A percentile compares a stretch with the other conserved stretches of the same genome.
Conservation (phyloP, 139 green algal genomes). For the Picochlorum sp. region DNA sequence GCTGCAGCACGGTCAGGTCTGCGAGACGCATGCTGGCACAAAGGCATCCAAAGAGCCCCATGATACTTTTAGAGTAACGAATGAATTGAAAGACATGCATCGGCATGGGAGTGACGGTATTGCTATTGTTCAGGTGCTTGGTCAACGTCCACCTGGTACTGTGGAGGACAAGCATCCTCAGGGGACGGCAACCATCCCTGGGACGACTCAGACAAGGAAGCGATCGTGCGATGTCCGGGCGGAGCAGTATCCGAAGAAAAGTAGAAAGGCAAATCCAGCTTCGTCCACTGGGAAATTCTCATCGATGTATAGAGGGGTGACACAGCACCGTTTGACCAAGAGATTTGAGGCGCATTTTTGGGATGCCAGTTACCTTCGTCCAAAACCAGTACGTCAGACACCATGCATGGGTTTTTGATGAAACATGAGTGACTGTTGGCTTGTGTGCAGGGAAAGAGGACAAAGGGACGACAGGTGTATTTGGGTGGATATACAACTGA, state of each 20-base stretch:
- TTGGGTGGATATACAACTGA: constrained; percentile 64
- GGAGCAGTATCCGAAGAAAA: constrained; percentile 24
- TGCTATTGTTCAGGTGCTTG: too few species aligned
- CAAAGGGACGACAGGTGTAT: constrained; percentile 63
- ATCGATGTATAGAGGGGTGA: constrained; percentile 39
- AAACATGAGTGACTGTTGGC: constrained; percentile 9
- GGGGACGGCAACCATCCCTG: too few species aligned
- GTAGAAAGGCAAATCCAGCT: constrained; percentile 22
- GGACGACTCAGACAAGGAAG: neutral
- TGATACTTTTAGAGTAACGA: too few species aligned
- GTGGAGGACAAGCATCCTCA: too few species aligned
- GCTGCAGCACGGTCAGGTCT: too few species aligned
- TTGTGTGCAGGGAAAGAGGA: constrained; percentile 35
- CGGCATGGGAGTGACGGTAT: too few species aligned
- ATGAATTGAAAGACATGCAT: too few species aligned
- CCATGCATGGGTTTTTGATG: neutral
- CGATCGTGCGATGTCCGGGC: neutral
- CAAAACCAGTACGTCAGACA: neutral
- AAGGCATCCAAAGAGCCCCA: too few species aligned
- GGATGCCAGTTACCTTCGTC: constrained; percentile 35
- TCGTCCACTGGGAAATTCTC: constrained; percentile 11
- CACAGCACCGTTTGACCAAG: constrained; percentile 55
- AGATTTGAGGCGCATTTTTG: constrained; percentile 76
- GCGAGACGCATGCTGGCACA: too few species aligned
- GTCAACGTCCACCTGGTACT: too few species aligned